Evolutionary conservation across 768 basidiomycete genomes (phyloP).

Genomic region (Tulasnella sp.): DNA sequence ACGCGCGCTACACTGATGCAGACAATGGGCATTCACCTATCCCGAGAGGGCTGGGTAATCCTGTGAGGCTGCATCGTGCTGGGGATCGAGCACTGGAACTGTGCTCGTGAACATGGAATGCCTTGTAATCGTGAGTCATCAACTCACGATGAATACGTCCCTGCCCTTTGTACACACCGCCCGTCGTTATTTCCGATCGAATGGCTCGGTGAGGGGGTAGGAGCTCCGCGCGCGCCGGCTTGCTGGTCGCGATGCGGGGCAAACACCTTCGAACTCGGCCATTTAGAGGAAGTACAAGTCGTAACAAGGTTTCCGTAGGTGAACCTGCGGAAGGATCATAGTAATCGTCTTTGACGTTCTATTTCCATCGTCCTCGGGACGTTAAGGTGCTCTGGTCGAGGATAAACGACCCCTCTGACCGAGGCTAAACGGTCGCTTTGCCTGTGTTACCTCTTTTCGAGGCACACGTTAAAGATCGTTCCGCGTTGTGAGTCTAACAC

Average conservation of each 20-base stretch:
- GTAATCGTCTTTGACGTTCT: slow-evolving; percentile 24
- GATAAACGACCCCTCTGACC: slow-evolving; percentile 12
- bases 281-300: slow-evolving; percentile 86
- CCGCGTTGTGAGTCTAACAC: slow-evolving; percentile 13
- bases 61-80: slow-evolving; percentile 79
- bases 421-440: background rate
- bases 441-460: background rate
- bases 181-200: slow-evolving; percentile 90
- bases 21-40: slow-evolving; percentile 82
- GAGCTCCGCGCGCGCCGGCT: slow-evolving; percentile 62
- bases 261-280: slow-evolving; percentile 77
- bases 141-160: slow-evolving; percentile 88
- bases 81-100: slow-evolving; percentile 91
- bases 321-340: slow-evolving; percentile 83
- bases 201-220: slow-evolving; percentile 87
- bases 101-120: slow-evolving; percentile 91
- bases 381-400: slow-evolving; percentile 11
- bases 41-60: slow-evolving; percentile 76
- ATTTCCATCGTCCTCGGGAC: background rate
- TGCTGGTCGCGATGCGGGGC: slow-evolving; percentile 58
- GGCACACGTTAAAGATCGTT: slow-evolving; percentile 13
- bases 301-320: slow-evolving; percentile 82
- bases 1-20: slow-evolving; percentile 88
- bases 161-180: slow-evolving; percentile 91
- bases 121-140: slow-evolving; percentile 88